Evolutionary conservation across 345 rosid genomes (phyloP), one percentile per base, ranked within the genome.

Genomic region (Bruguiera parviflora): DNA sequence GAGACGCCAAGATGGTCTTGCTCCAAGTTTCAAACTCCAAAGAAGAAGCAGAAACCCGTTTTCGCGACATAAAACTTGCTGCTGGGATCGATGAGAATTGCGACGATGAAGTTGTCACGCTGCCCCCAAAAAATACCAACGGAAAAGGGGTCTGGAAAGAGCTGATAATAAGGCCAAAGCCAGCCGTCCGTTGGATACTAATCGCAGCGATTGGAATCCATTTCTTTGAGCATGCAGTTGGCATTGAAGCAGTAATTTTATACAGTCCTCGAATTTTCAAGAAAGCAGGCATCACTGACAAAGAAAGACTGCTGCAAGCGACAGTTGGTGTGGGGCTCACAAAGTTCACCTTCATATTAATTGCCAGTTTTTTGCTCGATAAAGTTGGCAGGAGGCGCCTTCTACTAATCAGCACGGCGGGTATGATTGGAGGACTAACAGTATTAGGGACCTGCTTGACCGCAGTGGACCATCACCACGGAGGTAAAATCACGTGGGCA

Each of bases 271-370:
- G 85, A 43, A 91, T 91, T 11, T 91, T 91, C 78, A 75, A 81
- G 52, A 77, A 84, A 79, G 97, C 94, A 0, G 91, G 97, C 0
- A 76, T 91, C 3, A 43, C 32, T 0, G 62, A 55, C 31, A 84
- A 89, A 69, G 75, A 77, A 32, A 89, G 84, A 82, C 88, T 89
- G 10, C 63, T 89, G 61, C 84, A 88, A 0, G 95, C 94, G 5
- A 91, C 96, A 0, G 80, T 89, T 6, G 98, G 95, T 1, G 88
- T 93, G 7, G 98, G 98, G 27, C 53, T 89, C 0, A 93, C 97
- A 0, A 91, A 93, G 68, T 72, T 85, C 1, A 0, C 57, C 0
- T 91, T 84, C 72, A 76, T 93, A 56, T 20, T 78, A 6, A 28
- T 81, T 1, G 82, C 98, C 0, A 88, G 87, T 3, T 75, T 78